Base-by-base conservation (phyloP, 306 rosid genomes). In the Vigna reflexopilosa region DNA sequence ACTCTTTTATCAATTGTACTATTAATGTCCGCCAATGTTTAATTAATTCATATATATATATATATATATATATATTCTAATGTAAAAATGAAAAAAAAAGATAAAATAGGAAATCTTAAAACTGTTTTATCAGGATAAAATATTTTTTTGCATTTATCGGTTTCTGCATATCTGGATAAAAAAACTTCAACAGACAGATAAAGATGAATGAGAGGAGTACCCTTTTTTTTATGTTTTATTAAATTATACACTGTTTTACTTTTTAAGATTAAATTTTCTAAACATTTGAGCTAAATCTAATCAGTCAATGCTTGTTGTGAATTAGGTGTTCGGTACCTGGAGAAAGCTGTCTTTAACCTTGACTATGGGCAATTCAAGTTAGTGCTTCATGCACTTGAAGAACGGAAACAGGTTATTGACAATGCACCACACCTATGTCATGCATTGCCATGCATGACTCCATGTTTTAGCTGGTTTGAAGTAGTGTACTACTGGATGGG, bases 351-450 rank as follows among this genome's bases (percentile, higher is more conserved):
- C 45, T 91, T 96, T 77, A 96, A 85, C 83, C 78, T 96, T 69
- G 99, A 96, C 88, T 96, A 91, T 57, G 98, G 98, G 50, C 98
- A 93, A 86, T 84, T 93, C 88, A 96, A 93, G 83, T 75, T 96
- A 88, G 99, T 96, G 55, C 94, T 96, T 81, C 99, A 91, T 82
- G 99, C 99, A 48, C 99, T 96, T 32, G 92, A 85, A 81, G 99
- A 96, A 86, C 98, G 99, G 69, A 93, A 91, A 77, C 97, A 85
- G 89, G 86, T 90, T 75, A 96, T 96, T 77, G 96, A 93, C 17
- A 93, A 96, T 85, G 99, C 98, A 67, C 99, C 98, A 30, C 99
- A 96, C 87, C 91, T 96, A 73, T 96, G 99, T 80, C 93, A 96
- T 80, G 92, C 98, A 80, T 85, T 96, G 85, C 98, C 99, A 16